These are phyloP conservation scores for Leccinum griseonigrum DNA, from an alignment of 1,284 basidiomycete species.

Conservation along the genomic window DNA sequence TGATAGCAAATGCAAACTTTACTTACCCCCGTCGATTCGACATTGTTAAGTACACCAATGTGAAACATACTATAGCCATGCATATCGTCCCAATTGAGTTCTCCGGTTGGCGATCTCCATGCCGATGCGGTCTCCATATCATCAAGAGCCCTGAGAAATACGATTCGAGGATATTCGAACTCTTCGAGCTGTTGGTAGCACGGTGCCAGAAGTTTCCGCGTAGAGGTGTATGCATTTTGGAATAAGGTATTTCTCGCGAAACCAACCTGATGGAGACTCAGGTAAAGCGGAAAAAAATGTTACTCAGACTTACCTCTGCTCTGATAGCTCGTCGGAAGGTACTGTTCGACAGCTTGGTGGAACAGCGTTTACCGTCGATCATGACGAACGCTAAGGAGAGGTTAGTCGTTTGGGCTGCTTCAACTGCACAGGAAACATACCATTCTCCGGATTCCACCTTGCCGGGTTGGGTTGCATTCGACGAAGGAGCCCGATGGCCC, in stretches of 20 bases:
- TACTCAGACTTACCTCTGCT: too few species aligned
- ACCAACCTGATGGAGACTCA: too few species aligned
- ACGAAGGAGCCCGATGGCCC: not conserved
- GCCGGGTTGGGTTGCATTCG: not conserved
- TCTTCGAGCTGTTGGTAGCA: not conserved
- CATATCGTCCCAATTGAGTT: not conserved
- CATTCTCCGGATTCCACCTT: not conserved
- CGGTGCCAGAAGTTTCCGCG: not conserved
- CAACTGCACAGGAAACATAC: not conserved
- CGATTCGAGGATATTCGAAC: not conserved
- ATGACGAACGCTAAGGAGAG: not conserved
- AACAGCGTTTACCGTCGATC: not conserved
- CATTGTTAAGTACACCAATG: not conserved
- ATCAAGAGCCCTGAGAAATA: not conserved
- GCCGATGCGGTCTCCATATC: not conserved
- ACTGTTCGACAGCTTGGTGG: too few species aligned
- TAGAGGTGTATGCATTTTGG: not conserved
- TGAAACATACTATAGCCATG: not conserved
- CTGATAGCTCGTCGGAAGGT: too few species aligned
- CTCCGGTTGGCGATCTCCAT: not conserved
- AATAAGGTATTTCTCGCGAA: too few species aligned
- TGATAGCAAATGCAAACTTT: not conserved
- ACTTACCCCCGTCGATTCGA: not conserved
- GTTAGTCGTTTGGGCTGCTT: not conserved
- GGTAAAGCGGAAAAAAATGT: too few species aligned